phyloP scores from a whole-genome alignment of 768 basidiomycete genomes.

The Leucosporidium creatinivorum region DNA sequence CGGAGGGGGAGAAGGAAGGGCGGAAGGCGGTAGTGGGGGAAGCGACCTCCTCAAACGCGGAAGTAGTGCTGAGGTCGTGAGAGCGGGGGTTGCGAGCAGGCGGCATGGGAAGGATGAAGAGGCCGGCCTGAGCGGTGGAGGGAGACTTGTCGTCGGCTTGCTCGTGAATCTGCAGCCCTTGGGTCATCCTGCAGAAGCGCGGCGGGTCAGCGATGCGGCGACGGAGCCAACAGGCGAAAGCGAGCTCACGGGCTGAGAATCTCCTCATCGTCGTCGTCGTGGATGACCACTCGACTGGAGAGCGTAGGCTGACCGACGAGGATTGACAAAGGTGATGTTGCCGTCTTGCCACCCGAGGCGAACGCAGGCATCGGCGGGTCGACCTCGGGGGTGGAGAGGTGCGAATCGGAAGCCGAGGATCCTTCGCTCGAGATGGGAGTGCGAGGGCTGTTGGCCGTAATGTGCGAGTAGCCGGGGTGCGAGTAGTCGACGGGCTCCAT shows the following conservation, averaged over 20 bases:
- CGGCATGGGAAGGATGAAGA: neutral
- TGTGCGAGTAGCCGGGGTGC: neutral
- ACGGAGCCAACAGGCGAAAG: slow-evolving; percentile 6
- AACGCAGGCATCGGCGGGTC: slow-evolving; percentile 15
- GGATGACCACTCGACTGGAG: slow-evolving; percentile 1
- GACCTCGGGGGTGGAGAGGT: slow-evolving; percentile 25
- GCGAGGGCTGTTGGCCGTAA: slow-evolving; percentile 4
- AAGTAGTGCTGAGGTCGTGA: neutral
- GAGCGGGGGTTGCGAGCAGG: neutral
- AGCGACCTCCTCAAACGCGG: neutral
- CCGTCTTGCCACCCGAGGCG: slow-evolving; percentile 1
- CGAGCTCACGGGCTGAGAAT: neutral
- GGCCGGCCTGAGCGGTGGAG: neutral
- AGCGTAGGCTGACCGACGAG: neutral
- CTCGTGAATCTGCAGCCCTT: neutral
- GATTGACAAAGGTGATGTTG: slow-evolving; percentile 3
- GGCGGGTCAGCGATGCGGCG: neutral
- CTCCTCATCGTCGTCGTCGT: neutral
- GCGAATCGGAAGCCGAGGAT: slow-evolving; percentile 1
- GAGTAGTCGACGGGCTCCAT: neutral
- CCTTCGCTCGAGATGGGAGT: slow-evolving; percentile 20
- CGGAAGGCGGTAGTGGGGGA: neutral
- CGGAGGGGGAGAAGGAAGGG: neutral
- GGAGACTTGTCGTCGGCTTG: no score
- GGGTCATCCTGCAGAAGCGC: neutral